Conservation (phyloP, 108 stramenopile genomes). For the Cylindrotheca fusiformis region DNA sequence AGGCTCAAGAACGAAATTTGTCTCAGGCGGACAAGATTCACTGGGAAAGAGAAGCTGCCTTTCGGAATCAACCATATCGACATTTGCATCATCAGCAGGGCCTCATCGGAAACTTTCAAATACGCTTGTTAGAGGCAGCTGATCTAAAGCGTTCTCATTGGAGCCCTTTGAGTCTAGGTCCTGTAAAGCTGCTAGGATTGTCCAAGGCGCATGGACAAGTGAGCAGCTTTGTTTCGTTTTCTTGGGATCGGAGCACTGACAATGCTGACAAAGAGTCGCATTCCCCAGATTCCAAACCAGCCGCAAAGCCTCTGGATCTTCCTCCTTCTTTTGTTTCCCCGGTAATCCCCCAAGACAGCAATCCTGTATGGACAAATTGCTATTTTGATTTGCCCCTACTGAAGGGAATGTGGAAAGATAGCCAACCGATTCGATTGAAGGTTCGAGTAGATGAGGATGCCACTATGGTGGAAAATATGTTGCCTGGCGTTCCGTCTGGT, state of each 20-base stretch:
- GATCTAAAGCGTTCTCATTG: constrained; percentile 68
- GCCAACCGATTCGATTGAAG: constrained; percentile 33
- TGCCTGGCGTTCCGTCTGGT: constrained; percentile 43
- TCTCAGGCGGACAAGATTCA: constrained; percentile 47
- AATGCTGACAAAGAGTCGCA: constrained; percentile 2
- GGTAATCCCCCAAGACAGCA: constrained; percentile 54
- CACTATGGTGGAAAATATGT: constrained; percentile 43
- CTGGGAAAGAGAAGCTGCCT: constrained; percentile 42
- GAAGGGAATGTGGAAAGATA: constrained; percentile 62
- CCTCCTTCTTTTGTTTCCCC: constrained; percentile 37
- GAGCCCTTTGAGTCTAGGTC: constrained; percentile 71
- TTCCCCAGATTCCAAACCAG: constrained; percentile 12
- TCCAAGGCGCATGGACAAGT: constrained; percentile 72
- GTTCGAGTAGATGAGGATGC: constrained; percentile 76
- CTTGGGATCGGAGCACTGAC: constrained; percentile 33
- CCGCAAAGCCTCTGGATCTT: constrained; percentile 4
- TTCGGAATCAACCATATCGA: constrained; percentile 64
- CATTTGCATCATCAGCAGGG: constrained; percentile 78
- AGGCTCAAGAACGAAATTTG: constrained; percentile 34
- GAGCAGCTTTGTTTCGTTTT: constrained; percentile 52
- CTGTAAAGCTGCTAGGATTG: constrained; percentile 66
- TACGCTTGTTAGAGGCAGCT: constrained; percentile 67
- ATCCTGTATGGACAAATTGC: constrained; percentile 68
- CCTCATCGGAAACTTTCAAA: constrained; percentile 57
- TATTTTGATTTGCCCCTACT: constrained; percentile 52